Percentiles rank a stretch among this genome's conserved stretches.
These are phyloP conservation scores for Citrus hindsii DNA, from an alignment of 345 rosid species.

Conservation along the genomic window DNA sequence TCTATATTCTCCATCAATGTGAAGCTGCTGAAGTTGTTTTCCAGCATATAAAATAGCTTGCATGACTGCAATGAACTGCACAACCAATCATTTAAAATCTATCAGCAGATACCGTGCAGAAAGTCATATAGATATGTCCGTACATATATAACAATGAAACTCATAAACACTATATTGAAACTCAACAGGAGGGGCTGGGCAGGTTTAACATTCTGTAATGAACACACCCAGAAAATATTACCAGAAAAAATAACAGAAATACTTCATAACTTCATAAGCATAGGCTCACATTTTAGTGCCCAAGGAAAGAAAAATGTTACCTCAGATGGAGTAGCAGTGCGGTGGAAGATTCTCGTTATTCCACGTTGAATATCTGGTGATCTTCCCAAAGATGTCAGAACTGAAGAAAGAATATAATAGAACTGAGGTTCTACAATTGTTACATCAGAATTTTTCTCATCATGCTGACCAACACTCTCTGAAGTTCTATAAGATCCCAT, in stretches of 20 bases:
- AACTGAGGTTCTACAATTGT: constrained; percentile 40
- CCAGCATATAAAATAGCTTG: constrained; percentile 74
- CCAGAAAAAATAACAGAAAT: not conserved
- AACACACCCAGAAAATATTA: not conserved
- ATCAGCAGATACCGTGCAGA: constrained; percentile 16
- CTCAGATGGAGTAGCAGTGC: constrained; percentile 86
- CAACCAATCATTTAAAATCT: constrained; percentile 31
- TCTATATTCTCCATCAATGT: constrained; percentile 36
- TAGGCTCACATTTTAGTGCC: not conserved
- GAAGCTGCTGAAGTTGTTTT: constrained; percentile 66
- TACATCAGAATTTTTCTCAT: constrained; percentile 38
- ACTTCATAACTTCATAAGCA: not conserved
- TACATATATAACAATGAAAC: not conserved
- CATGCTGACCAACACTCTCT: constrained; percentile 29
- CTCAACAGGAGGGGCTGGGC: not conserved
- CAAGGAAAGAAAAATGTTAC: constrained; percentile 35
- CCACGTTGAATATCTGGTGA: constrained; percentile 94
- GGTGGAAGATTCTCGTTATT: constrained; percentile 89
- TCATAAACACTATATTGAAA: not conserved
- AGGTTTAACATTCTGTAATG: not conserved
- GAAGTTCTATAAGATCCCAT: constrained; percentile 60
- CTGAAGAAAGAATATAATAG: constrained; percentile 55
- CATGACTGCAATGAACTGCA: constrained; percentile 86
- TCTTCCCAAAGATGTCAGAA: constrained; percentile 72
- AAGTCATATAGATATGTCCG: not conserved